These are phyloP conservation scores for Hypoxylon sp. DNA, from an alignment of 2,329 filamentous ascomycete species.

Conservation along the genomic window DNA sequence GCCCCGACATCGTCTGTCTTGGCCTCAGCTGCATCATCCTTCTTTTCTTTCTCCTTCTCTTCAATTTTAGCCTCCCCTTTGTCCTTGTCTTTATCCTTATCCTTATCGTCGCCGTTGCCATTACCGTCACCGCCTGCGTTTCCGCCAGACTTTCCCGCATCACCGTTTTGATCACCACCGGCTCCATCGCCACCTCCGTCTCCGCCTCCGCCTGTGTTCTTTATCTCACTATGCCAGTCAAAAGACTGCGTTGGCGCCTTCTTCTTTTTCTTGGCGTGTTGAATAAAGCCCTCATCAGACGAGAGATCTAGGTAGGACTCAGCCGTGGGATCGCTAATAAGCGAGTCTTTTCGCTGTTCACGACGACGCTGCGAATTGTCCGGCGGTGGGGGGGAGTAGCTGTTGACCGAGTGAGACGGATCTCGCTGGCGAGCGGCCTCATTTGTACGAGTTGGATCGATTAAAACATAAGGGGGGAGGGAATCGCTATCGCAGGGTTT, in stretches of 20 bases:
- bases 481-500: slow-evolving; percentile 41
- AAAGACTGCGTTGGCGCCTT: slow-evolving; percentile 21
- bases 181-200: slow-evolving; percentile 53
- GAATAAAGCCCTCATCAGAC: slow-evolving; percentile 67
- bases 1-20: slow-evolving; percentile 68
- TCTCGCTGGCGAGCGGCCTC: slow-evolving; percentile 50
- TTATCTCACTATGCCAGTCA: slow-evolving; percentile 52
- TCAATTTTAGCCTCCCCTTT: slow-evolving; percentile 48
- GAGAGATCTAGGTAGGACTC: slow-evolving; percentile 70
- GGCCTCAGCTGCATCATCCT: slow-evolving; percentile 59
- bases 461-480: slow-evolving; percentile 34
- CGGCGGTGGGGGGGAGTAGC: slow-evolving; percentile 43
- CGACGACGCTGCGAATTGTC: slow-evolving; percentile 45
- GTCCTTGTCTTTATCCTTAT: slow-evolving; percentile 44
- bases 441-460: slow-evolving; percentile 46
- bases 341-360: slow-evolving; percentile 51
- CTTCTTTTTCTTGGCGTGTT: slow-evolving; percentile 68
- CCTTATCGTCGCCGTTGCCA: slow-evolving; percentile 62
- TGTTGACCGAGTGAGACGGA: slow-evolving; percentile 48
- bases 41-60: slow-evolving; percentile 38
- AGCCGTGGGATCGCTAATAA: slow-evolving; percentile 64
- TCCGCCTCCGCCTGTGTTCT: slow-evolving; percentile 56
- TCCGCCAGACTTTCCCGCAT: slow-evolving; percentile 52
- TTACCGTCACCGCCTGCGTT: slow-evolving; percentile 54
- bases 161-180: slow-evolving; percentile 56